Base-by-base conservation (phyloP, 2,329 filamentous ascomycete species). In the Fusarium sp. region DNA sequence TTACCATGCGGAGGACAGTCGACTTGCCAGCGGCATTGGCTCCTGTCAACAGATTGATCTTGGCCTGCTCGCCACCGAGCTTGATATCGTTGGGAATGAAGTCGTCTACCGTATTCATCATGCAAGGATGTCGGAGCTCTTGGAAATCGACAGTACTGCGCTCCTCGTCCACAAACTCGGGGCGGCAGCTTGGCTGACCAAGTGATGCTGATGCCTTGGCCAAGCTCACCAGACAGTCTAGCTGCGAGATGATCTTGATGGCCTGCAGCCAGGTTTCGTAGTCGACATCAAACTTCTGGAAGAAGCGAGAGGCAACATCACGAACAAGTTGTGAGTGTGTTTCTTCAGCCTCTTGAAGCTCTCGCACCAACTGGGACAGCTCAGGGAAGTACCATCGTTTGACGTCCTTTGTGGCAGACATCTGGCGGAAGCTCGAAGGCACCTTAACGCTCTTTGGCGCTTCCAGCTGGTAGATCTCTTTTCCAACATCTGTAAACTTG, bases 21-120 rank as follows among this genome's bases (percentile, higher is more conserved):
- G 96, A 98, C 82, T 99, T 99, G 76, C 96, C 96, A 49, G 96
- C 96, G 10, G 96, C 96, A 76, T 99, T 99, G 63, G 96, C 96
- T 77, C 96, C 96, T 2, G 96, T 99, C 39, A 99, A 87, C 31
- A 99, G 84, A 73, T 93, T 94, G 73, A 99, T 95, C 74, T 95
- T 98, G 54, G 94, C 85, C 9, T 86, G 84, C 11, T 90, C 84
- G 7, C 96, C 96, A 62, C 96, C 96, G 5, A 99, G 89, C 62
- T 89, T 89, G 69, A 99, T 89, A 76, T 98, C 92, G 75, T 99
- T 99, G 6, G 96, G 96, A 65, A 99, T 99, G 75, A 99, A 99
- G 79, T 98, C 94, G 54, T 91, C 91, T 3, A 97, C 93, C 5
- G 91, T 92, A 65, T 92, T 93, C 65, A 94, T 85, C 88, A 99